Evolutionary conservation across 345 rosid species (phyloP).

Genomic region (Corchorus capsularis): DNA sequence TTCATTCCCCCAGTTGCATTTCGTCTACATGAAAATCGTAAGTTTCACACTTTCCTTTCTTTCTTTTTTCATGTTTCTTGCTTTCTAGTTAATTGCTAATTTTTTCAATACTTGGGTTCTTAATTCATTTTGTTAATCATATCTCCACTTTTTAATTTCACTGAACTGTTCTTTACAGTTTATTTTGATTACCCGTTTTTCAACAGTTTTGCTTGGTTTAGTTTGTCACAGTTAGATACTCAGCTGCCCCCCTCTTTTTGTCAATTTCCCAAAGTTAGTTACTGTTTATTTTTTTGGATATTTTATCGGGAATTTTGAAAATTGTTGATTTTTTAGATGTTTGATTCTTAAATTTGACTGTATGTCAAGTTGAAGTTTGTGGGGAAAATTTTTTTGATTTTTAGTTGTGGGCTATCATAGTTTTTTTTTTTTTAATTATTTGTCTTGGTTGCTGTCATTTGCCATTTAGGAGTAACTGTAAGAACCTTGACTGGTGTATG

Average conservation of each 20-base stretch:
- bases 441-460: background rate
- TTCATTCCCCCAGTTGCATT: background rate
- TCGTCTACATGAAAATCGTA: slow-evolving; percentile 11
- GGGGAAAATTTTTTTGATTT: background rate
- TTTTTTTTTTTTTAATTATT: background rate
- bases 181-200: background rate
- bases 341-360: background rate
- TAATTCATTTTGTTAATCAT: background rate
- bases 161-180: slow-evolving; percentile 7
- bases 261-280: background rate
- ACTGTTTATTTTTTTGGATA: background rate
- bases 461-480: background rate
- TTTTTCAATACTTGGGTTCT: background rate
- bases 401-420: background rate
- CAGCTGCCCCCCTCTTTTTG: background rate
- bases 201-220: background rate
- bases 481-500: background rate
- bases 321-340: background rate
- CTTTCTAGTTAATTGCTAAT: background rate
- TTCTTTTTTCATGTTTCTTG: background rate
- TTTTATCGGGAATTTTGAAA: background rate
- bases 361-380: background rate
- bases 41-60: slow-evolving; percentile 10
- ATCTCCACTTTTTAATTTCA: background rate
- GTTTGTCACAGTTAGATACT: background rate